Percentiles rank a stretch among this genome's conserved stretches.
Conservation (phyloP, 176 grass and related monocot species). For the Aegilops bicornis region DNA sequence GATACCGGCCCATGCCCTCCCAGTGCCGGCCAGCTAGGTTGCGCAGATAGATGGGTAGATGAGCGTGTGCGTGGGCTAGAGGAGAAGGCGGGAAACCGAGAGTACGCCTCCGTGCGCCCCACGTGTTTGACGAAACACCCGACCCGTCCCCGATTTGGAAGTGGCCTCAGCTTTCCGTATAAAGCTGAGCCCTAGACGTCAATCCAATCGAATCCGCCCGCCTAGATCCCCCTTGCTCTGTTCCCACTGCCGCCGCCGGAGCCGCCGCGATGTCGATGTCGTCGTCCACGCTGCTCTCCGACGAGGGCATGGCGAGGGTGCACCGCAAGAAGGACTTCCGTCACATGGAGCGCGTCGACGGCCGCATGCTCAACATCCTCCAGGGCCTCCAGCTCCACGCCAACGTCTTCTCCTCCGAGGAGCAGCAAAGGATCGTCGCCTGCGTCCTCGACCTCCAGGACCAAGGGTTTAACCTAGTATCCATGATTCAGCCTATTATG, state of each 20-base stretch:
- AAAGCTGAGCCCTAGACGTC: background rate
- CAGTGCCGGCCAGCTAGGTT: no score
- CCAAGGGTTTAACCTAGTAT: no score
- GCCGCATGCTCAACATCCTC: conserved; percentile 38
- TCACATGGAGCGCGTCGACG: conserved; percentile 47
- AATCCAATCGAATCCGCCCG: background rate
- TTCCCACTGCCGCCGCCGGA: background rate
- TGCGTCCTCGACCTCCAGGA: conserved; percentile 45
- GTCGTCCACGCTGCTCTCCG: background rate
- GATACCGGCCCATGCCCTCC: no score
- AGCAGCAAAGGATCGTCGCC: conserved; percentile 40
- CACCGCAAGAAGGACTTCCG: conserved; percentile 38
- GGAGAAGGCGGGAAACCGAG: no score
- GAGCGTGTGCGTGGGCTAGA: no score
- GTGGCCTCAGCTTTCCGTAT: fast-evolving
- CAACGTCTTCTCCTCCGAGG: conserved; percentile 44
- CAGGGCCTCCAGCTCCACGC: conserved; percentile 61
- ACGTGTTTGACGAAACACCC: background rate
- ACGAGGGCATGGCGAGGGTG: background rate
- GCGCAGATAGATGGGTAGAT: no score
- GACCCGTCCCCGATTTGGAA: background rate
- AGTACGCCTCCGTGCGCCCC: no score
- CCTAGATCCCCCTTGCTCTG: background rate
- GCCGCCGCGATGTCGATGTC: background rate
- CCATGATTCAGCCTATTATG: no score